phyloP scores from a whole-genome alignment of 2,329 filamentous ascomycete genomes.

The Fusarium sambucinum region DNA sequence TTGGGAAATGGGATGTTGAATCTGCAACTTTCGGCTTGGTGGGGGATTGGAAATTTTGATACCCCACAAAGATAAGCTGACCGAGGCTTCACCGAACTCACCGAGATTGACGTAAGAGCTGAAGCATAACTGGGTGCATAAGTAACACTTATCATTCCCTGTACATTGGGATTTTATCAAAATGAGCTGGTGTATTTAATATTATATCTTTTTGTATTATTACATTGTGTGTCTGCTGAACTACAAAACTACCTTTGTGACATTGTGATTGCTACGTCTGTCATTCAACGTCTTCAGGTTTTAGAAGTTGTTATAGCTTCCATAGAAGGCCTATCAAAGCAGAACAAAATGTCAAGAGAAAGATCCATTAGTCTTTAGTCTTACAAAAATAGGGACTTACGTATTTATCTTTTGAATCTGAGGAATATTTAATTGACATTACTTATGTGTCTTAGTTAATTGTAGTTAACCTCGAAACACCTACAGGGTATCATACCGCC shows the following conservation, averaged over 20 bases:
- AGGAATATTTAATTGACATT: background rate
- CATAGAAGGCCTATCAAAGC: no score
- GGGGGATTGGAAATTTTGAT: conserved; percentile 48
- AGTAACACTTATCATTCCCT: background rate
- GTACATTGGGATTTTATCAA: no score
- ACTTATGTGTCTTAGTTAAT: background rate
- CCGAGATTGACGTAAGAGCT: conserved; percentile 19
- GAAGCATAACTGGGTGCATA: background rate
- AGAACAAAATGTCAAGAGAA: no score
- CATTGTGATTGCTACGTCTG: no score
- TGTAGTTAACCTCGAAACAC: background rate
- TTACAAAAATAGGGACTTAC: no score
- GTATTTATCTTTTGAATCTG: background rate
- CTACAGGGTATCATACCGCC: background rate
- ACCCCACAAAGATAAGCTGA: conserved; percentile 47
- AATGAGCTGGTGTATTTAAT: no score
- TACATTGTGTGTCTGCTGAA: no score
- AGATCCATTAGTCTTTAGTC: background rate
- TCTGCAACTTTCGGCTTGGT: conserved; percentile 35
- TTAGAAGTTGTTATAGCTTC: no score
- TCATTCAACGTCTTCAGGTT: no score
- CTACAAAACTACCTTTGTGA: no score
- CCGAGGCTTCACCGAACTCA: conserved; percentile 43
- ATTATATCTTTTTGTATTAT: no score
- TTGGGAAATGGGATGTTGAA: conserved; percentile 31